A percentile compares a stretch with the other conserved stretches of the same genome.
These are phyloP conservation scores for Cystobasidium tubakii DNA, from an alignment of 768 basidiomycete species.

Conservation along the genomic window DNA sequence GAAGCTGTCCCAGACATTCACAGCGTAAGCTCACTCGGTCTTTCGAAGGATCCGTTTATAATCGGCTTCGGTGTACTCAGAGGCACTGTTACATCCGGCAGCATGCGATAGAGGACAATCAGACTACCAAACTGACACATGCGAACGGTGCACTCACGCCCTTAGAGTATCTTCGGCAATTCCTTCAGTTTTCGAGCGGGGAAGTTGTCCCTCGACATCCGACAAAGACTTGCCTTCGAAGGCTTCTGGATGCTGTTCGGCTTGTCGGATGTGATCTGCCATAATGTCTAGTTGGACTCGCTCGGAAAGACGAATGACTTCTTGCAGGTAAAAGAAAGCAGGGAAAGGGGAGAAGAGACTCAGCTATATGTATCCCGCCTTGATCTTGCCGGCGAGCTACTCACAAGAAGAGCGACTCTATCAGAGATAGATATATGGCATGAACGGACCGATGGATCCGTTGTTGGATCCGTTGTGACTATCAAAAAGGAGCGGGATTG, in stretches of 20 bases:
- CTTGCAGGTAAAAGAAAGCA: not conserved
- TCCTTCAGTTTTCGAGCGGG: conserved; percentile 1
- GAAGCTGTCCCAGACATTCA: not conserved
- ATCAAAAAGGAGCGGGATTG: not conserved
- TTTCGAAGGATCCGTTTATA: conserved; percentile 2
- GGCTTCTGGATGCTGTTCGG: not conserved
- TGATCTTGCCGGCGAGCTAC: not conserved
- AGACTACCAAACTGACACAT: too few relatives aligned
- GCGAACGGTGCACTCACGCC: not conserved
- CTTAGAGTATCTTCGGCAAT: conserved; percentile 5
- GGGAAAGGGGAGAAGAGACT: not conserved
- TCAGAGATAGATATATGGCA: too few relatives aligned
- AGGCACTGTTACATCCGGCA: not conserved
- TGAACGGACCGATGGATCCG: not conserved
- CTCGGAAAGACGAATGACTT: not conserved
- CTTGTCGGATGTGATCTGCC: not conserved
- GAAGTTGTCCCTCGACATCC: not conserved
- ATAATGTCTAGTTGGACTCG: not conserved
- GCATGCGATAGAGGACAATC: not conserved
- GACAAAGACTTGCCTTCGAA: not conserved
- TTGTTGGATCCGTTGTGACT: not conserved
- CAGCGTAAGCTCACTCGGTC: not conserved
- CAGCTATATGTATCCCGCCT: not conserved
- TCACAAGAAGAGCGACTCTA: not conserved
- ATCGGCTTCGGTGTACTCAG: conserved; percentile 5